Conservation (phyloP, 2,329 filamentous ascomycete genomes). For the Hortaea werneckii region DNA sequence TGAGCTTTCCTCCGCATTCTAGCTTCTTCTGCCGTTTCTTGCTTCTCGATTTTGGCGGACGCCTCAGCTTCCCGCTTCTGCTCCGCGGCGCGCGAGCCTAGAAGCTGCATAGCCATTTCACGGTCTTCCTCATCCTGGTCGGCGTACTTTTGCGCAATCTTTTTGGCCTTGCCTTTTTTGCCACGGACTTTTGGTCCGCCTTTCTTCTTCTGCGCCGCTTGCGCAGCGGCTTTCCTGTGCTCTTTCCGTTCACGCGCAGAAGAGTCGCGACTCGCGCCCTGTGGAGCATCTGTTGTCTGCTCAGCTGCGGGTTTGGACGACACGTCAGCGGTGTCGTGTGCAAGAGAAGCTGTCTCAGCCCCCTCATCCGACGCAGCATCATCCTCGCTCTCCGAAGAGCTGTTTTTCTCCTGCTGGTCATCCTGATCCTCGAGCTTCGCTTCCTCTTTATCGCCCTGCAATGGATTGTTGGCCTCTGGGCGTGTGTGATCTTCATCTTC, state of each 20-base stretch:
- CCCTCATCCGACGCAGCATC: conserved; percentile 30
- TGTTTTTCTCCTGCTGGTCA: not conserved
- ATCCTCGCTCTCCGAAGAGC: not conserved
- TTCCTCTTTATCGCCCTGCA: not conserved
- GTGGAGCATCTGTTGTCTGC: not conserved
- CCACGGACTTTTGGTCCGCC: conserved; percentile 46
- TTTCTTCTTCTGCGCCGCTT: conserved; percentile 16
- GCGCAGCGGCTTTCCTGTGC: conserved; percentile 8
- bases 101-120: conserved; percentile 67
- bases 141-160: conserved; percentile 79
- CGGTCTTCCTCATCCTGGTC: conserved; percentile 93
- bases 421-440: not conserved
- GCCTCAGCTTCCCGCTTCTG: conserved; percentile 58
- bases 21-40: conserved; percentile 54
- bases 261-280: not conserved
- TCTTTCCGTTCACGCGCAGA: conserved; percentile 19
- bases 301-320: not conserved
- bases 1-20: conserved; percentile 68
- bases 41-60: conserved; percentile 49
- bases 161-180: conserved; percentile 75
- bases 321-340: not conserved
- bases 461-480: not conserved
- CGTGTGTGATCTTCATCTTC: not conserved
- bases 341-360: conserved; percentile 15
- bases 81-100: conserved; percentile 62